These are phyloP conservation scores for Penicillium argentinense DNA, from an alignment of 495 filamentous ascomycete species.

Conservation along the genomic window DNA sequence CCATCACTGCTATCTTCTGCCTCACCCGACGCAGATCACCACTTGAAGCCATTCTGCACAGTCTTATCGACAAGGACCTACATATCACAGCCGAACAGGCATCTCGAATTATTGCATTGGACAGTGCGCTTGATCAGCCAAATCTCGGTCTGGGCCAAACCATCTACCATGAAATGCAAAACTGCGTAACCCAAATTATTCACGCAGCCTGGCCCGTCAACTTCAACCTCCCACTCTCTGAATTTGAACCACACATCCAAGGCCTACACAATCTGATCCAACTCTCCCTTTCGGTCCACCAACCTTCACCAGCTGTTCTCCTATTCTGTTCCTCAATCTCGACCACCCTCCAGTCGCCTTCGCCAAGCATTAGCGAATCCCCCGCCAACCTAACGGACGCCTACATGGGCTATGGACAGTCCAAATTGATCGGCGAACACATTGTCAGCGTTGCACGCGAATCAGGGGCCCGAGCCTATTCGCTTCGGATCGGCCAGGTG, in stretches of 20 bases:
- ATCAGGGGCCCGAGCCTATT: slow-evolving; percentile 38
- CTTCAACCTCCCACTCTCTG: slow-evolving; percentile 46
- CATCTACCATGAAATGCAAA: slow-evolving; percentile 34
- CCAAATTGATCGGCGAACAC: slow-evolving; percentile 57
- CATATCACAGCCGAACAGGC: slow-evolving; percentile 18
- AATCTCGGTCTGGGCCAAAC: slow-evolving; percentile 43
- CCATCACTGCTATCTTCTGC: slow-evolving; percentile 50
- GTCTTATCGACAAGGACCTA: slow-evolving; percentile 38
- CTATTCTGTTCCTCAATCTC: slow-evolving; percentile 55
- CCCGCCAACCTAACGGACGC: slow-evolving; percentile 40
- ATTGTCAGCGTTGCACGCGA: slow-evolving; percentile 42
- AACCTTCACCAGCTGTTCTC: slow-evolving; percentile 43
- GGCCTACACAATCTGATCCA: slow-evolving; percentile 55
- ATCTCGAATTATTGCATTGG: slow-evolving; percentile 40
- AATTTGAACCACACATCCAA: slow-evolving; percentile 46
- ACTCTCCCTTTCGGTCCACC: slow-evolving; percentile 48
- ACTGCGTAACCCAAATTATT: slow-evolving; percentile 49
- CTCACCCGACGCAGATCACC: slow-evolving; percentile 44
- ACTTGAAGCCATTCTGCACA: slow-evolving; percentile 24
- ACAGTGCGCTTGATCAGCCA: slow-evolving; percentile 36
- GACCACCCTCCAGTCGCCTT: slow-evolving; percentile 38
- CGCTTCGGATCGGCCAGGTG: slow-evolving; percentile 61
- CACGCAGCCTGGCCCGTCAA: slow-evolving; percentile 61
- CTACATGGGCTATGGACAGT: slow-evolving; percentile 57
- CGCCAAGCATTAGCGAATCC: slow-evolving; percentile 39